Conservation (phyloP, 495 filamentous ascomycete genomes). For the Neurospora sp. region DNA sequence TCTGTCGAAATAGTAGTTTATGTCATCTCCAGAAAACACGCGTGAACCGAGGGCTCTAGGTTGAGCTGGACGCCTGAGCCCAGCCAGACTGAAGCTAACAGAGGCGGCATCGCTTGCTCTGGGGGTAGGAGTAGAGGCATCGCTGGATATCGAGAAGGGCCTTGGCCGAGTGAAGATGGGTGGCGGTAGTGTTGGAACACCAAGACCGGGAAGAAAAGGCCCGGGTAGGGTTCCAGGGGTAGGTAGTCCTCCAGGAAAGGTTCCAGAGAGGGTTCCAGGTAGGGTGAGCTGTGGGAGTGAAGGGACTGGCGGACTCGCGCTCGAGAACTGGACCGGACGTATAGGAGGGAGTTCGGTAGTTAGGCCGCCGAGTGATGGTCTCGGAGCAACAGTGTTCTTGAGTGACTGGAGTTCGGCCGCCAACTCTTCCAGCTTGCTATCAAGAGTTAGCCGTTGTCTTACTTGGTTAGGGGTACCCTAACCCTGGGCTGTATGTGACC, state of each 20-base stretch:
- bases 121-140: slow-evolving; percentile 7
- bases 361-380: neutral
- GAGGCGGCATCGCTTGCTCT: slow-evolving; percentile 5
- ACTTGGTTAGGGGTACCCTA: neutral
- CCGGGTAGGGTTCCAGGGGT: neutral
- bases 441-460: neutral
- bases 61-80: slow-evolving; percentile 12
- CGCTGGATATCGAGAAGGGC: slow-evolving; percentile 5
- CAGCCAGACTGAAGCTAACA: neutral
- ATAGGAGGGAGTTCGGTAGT: slow-evolving; percentile 8
- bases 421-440: slow-evolving; percentile 35
- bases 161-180: slow-evolving; percentile 7
- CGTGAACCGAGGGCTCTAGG: slow-evolving; percentile 33
- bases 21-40: slow-evolving; percentile 36
- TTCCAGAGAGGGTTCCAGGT: neutral
- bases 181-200: slow-evolving; percentile 6
- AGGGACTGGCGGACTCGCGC: neutral
- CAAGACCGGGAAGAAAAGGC: neutral
- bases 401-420: slow-evolving; percentile 35
- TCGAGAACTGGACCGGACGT: slow-evolving; percentile 7
- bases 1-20: slow-evolving; percentile 36
- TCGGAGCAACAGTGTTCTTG: slow-evolving; percentile 30
- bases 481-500: slow-evolving; percentile 1
- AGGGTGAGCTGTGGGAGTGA: neutral
- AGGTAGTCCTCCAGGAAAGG: neutral